These are phyloP conservation scores for Cryphonectria radicalis DNA, from an alignment of 2,329 filamentous ascomycete species.

Conservation along the genomic window DNA sequence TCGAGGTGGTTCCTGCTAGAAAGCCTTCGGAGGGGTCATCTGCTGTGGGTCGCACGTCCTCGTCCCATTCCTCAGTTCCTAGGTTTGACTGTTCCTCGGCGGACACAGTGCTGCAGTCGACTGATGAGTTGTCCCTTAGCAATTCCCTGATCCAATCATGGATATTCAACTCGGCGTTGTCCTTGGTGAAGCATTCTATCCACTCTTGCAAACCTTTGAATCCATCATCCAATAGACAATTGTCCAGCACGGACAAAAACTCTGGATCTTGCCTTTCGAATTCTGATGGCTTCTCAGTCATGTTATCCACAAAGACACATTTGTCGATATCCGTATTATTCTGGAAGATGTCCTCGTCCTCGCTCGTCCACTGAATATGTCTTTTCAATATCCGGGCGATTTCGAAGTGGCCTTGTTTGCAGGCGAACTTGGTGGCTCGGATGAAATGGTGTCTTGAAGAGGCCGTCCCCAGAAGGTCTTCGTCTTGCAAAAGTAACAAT, in stretches of 20 bases:
- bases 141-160: not conserved
- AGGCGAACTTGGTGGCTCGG: not conserved
- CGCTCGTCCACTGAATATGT: conserved; percentile 1
- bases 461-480: not conserved
- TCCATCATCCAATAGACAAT: rapidly evolving
- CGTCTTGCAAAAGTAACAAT: not conserved
- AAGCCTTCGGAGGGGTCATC: not conserved
- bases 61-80: not conserved
- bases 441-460: conserved; percentile 11
- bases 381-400: not conserved
- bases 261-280: not conserved
- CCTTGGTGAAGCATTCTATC: no score
- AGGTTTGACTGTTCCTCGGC: not conserved
- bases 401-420: rapidly evolving
- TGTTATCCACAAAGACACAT: not conserved
- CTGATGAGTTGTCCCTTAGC: not conserved
- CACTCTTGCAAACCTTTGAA: not conserved
- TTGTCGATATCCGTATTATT: not conserved
- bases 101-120: not conserved
- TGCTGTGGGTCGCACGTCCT: not conserved
- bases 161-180: not conserved
- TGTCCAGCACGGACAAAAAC: not conserved
- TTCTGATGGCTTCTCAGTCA: not conserved
- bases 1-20: not conserved
- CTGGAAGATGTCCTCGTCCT: not conserved